These are phyloP conservation scores for Hexamita inflata DNA, from an alignment of 208 protist genomes.

Conservation along the genomic window DNA sequence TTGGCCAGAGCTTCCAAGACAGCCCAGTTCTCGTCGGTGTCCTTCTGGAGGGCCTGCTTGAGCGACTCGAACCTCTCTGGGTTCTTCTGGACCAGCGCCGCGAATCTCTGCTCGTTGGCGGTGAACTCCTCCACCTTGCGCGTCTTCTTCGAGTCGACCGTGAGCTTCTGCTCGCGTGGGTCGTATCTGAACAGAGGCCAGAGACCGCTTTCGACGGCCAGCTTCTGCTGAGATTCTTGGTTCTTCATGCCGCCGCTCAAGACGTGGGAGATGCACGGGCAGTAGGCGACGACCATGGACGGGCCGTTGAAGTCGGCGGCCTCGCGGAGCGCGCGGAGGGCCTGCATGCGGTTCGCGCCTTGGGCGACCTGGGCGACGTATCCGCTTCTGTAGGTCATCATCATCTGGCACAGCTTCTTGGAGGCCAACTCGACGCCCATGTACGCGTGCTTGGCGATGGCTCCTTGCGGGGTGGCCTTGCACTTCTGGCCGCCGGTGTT, in stretches of 20 bases:
- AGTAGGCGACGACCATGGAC: background rate
- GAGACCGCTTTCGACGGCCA: background rate
- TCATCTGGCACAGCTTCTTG: background rate
- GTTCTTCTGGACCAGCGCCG: no score
- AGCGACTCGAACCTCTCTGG: no score
- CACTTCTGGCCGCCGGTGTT: background rate
- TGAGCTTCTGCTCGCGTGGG: background rate
- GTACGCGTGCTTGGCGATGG: background rate
- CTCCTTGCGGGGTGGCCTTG: no score
- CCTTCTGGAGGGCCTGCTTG: no score
- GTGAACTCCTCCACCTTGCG: background rate
- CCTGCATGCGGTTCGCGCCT: background rate
- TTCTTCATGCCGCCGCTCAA: background rate
- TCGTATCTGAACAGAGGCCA: background rate
- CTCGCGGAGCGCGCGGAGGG: background rate
- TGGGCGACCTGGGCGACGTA: background rate
- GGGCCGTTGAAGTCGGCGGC: background rate
- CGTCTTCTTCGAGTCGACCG: slow-evolving; percentile 40
- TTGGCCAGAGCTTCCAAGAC: no score
- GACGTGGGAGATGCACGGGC: background rate
- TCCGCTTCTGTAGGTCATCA: background rate
- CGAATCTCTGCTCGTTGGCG: background rate
- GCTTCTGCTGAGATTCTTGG: background rate
- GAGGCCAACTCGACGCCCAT: background rate
- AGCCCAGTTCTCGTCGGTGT: no score